These are phyloP conservation scores for Raphanus hybrid DNA, from an alignment of 441 rosid species.

Conservation along the genomic window DNA sequence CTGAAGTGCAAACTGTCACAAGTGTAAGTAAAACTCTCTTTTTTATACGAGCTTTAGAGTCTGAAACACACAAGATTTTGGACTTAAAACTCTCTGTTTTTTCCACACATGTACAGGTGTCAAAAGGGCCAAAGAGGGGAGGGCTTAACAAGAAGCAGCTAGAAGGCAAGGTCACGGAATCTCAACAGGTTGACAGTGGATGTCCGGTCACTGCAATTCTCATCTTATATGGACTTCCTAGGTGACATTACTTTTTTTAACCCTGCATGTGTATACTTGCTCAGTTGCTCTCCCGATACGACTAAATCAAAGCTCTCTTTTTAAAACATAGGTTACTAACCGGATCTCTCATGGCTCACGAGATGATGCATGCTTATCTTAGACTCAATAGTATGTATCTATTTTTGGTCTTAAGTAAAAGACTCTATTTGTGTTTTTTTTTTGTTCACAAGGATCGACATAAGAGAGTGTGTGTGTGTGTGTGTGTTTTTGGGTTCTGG, in stretches of 20 bases:
- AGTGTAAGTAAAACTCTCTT: not conserved
- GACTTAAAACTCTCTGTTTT: not conserved
- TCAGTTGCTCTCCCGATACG: not conserved
- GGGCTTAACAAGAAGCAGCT: not conserved
- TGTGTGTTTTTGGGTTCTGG: not conserved
- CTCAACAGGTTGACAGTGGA: not conserved
- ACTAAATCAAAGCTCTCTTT: not conserved
- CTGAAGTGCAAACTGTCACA: not conserved
- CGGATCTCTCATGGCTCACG: conserved; percentile 5
- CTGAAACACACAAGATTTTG: not conserved
- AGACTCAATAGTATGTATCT: not conserved
- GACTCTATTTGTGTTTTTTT: not conserved
- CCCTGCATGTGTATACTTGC: not conserved
- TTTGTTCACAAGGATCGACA: not conserved
- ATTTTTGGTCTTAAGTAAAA: not conserved
- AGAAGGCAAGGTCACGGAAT: not conserved
- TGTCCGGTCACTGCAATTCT: conserved; percentile 7
- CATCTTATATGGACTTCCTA: conserved; percentile 3
- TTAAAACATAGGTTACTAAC: not conserved
- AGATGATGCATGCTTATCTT: conserved; percentile 11
- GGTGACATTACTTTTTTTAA: not conserved
- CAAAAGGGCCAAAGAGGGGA: not conserved
- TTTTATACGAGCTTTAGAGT: not conserved
- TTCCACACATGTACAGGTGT: not conserved
- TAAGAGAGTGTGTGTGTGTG: not conserved